Conservation (phyloP, 805 yeast genomes). For the Zygosaccharomyces bisporus region DNA sequence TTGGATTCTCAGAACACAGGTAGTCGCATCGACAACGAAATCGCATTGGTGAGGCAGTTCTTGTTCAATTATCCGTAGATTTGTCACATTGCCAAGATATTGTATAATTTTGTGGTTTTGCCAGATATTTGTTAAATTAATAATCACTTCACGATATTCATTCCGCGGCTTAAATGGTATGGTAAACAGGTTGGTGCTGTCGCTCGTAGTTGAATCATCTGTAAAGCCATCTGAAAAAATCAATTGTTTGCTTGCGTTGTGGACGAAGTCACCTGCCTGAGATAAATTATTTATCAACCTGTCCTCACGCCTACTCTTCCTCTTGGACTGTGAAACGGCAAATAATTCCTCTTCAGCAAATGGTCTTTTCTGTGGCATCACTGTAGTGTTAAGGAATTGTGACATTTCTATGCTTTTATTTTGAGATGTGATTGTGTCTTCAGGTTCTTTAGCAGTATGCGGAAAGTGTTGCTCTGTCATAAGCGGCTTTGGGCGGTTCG, state of each 20-base stretch:
- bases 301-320: conserved; percentile 7
- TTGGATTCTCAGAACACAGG: conserved; percentile 22
- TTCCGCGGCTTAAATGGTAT: neutral
- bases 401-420: neutral
- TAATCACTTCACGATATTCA: conserved; percentile 7
- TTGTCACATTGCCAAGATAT: conserved; percentile 3
- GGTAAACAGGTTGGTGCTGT: neutral
- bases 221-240: neutral
- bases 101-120: conserved; percentile 14
- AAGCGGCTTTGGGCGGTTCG: neutral
- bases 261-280: conserved; percentile 3
- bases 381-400: conserved; percentile 14
- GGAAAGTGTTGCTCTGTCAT: neutral
- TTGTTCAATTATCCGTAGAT: conserved; percentile 18
- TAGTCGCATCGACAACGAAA: conserved; percentile 18
- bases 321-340: conserved; percentile 14
- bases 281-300: neutral
- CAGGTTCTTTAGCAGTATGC: neutral
- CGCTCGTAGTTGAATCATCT: neutral
- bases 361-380: conserved; percentile 24
- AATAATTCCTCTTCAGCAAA: conserved; percentile 24
- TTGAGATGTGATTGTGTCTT: neutral
- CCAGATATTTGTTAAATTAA: conserved; percentile 16
- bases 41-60: conserved; percentile 15
- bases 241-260: neutral